A percentile compares a stretch with the other conserved stretches of the same genome.
These are phyloP conservation scores for Psilocybe tampanensis DNA, from an alignment of 768 basidiomycete species.

Conservation along the genomic window DNA sequence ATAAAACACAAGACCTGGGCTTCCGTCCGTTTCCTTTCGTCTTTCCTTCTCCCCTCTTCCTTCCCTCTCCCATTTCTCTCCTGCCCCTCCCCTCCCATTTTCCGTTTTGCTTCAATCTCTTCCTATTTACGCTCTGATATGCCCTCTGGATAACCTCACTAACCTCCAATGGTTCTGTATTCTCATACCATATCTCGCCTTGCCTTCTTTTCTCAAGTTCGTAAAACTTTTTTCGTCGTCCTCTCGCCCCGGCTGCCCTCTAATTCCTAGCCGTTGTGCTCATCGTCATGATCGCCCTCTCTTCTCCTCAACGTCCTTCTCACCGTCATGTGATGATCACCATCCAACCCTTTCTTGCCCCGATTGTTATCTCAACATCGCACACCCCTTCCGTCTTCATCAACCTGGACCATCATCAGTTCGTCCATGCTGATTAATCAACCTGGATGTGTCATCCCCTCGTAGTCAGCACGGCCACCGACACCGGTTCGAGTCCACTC, in stretches of 20 bases:
- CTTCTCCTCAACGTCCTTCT: no score
- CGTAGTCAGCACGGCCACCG: not conserved
- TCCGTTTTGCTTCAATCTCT: not conserved
- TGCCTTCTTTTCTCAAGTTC: no score
- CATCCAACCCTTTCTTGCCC: not conserved
- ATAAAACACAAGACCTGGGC: constrained; percentile 25
- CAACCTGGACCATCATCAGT: not conserved
- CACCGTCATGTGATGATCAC: not conserved
- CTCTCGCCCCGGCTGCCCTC: no score
- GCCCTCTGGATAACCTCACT: not conserved
- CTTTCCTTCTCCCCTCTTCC: not conserved
- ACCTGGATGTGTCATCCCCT: not conserved
- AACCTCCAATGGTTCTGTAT: not conserved
- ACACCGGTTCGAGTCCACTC: not conserved
- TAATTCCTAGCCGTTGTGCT: no score
- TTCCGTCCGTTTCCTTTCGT: constrained; percentile 5
- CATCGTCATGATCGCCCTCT: no score
- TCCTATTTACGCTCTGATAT: not conserved
- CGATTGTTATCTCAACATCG: not conserved
- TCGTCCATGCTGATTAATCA: not conserved
- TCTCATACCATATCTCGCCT: no score
- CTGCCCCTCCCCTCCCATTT: constrained; percentile 4
- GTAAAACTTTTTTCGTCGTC: no score
- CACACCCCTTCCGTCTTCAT: not conserved
- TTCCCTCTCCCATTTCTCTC: not conserved